phyloP scores from a whole-genome alignment of 2,329 filamentous ascomycete genomes.

The Alternaria arborescens region DNA sequence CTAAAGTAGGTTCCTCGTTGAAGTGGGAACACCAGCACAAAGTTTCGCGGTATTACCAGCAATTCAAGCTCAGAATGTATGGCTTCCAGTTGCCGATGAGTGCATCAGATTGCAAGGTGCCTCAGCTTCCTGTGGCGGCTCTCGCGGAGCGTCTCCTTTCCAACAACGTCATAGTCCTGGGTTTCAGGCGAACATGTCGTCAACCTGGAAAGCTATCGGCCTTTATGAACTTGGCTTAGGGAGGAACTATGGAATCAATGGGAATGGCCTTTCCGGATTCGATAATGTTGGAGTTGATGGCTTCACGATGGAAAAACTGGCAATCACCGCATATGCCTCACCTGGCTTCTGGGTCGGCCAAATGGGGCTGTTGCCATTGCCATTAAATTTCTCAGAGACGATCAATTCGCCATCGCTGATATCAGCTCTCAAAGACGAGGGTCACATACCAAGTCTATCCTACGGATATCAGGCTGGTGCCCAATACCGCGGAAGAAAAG shows the following conservation, averaged over 20 bases:
- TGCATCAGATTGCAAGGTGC: background rate
- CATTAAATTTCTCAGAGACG: background rate
- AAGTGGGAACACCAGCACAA: slow-evolving; percentile 2
- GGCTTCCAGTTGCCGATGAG: background rate
- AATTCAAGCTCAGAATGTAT: background rate
- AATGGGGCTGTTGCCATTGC: background rate
- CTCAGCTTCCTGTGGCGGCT: background rate
- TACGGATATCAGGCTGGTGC: slow-evolving; percentile 7
- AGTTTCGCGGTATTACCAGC: slow-evolving; percentile 4
- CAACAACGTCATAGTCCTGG: slow-evolving; percentile 4
- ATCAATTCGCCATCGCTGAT: background rate
- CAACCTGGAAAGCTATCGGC: background rate
- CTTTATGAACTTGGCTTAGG: slow-evolving; percentile 5
- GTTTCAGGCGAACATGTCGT: slow-evolving; percentile 11
- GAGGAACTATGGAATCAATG: background rate
- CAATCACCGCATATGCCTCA: background rate
- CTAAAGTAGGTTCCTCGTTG: background rate
- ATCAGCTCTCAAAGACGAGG: background rate
- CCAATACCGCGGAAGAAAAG: background rate
- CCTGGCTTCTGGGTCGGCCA: slow-evolving; percentile 5
- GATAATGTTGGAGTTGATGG: background rate
- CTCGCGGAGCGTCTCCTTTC: background rate
- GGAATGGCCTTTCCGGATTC: background rate
- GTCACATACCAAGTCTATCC: background rate
- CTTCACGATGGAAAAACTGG: background rate